Evolutionary conservation across 768 basidiomycete species (phyloP), one percentile per base, ranked within the genome.

Genomic region (Butyriboletus loyo): DNA sequence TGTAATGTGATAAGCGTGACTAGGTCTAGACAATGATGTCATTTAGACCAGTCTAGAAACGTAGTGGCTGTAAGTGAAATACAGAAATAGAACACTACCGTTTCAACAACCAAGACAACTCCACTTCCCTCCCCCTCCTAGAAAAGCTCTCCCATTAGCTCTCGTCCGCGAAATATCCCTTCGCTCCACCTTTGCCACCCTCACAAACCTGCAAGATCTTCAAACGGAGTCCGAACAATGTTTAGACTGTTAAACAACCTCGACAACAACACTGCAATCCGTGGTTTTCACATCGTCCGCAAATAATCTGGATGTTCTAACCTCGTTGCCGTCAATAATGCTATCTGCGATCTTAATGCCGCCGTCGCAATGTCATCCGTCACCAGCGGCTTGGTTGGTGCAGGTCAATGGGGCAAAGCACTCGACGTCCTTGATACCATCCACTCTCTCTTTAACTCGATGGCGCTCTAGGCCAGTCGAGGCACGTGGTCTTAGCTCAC

Each of bases 151-250:
- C 93, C 10, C 87, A 92, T 50, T 85, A 92, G 54, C 96, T 69
- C 87, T 99, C 50, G 83, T 95, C 5, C 85, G 85, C 54, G 97
- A 98, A 70, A 95, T 99, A 40, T 88, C 89, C 9, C 75, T 88
- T 10, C 87, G 96, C 14, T 92, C 94, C 0, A 82, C 90, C 1
- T 99, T 98, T 63, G 87, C 95, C 5, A 97, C 97, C 7, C 81
- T 99, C 34, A 82, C 92, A 7, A 99, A 99, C 68, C 77, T 99
- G 8, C 90, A 97, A 63, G 88, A 92, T 56, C 81, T 99, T 11
- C 92, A 94, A 64, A 82, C 88, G 6, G 92, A 97, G 66, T 95
- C 93, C 0, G 81, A 87, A 43, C 80, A 84, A 42, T 95, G 94
- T 63, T 77, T 98, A 7, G 72, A 77, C 79, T 90, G 45, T 77